Evolutionary conservation across 2,329 filamentous ascomycete species (phyloP), one percentile per base, ranked within the genome.

Genomic region (Malbranchea zuffiana): DNA sequence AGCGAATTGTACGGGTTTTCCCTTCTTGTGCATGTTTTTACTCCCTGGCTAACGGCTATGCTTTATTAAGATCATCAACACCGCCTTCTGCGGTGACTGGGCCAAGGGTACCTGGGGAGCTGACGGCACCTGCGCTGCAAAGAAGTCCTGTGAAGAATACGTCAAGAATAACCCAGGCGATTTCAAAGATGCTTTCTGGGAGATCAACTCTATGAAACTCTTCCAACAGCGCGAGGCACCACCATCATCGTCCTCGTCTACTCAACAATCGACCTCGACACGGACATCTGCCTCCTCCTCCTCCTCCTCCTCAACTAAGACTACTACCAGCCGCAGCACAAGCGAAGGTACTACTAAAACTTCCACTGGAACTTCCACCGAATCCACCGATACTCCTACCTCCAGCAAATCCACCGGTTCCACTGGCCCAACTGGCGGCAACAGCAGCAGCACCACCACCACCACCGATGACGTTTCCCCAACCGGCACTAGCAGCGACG

Each of bases 41-140:
- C 36, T 10, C 25, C n/a, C 24, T 28, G 23, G 17, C 32, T 30
- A 33, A 40, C 13, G 16, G 15, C 30, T 28, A 16, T 32, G 25
- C 32, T 47, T 32, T 30, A 15, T 35, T 10, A 34, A 61, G 58
- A 51, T 62, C 35, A 62, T 80, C 24, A 92, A 82, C 61, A 90
- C 78, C 1, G 78, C 79, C 6, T 82, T 90, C 54, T 93, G 85
- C 58, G 85, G 85, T 12, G 73, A 79, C 50, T 92, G 84, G 84
- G 84, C 83, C 4, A 81, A 81, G 10, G 55, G 63, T 29, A 72
- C 78, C 10, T 90, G 80, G 77, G 50, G 52, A 40, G 47, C 54
- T 28, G 69, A 76, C 43, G 44, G 59, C 3, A 68, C 70, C 28
- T 84, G 80, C 56, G 60, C 66, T 1, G 59, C 68, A 21, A 66